phyloP scores from a whole-genome alignment of 140 eudicot species.

The Flaveria floridana region DNA sequence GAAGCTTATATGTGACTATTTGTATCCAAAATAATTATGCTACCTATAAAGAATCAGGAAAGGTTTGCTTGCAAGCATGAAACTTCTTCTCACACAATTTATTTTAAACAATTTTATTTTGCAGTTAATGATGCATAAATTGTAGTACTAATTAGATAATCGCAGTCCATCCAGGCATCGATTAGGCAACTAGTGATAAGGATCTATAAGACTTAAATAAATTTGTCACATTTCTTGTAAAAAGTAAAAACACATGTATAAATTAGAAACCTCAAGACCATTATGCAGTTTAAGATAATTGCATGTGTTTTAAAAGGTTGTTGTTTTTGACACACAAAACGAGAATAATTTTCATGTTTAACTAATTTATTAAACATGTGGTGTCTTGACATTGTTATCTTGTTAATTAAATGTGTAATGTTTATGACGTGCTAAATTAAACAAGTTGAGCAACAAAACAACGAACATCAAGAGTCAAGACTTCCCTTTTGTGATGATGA shows the following conservation, averaged over 20 bases:
- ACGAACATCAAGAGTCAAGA: no score
- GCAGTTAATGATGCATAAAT: background rate
- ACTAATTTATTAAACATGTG: no score
- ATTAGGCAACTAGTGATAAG: background rate
- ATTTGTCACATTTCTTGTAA: background rate
- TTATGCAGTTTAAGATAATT: no score
- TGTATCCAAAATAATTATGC: background rate
- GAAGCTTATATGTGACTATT: background rate
- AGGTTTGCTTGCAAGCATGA: conserved; percentile 3
- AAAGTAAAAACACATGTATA: background rate
- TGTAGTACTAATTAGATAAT: background rate
- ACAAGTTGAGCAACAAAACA: no score
- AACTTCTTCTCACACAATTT: background rate
- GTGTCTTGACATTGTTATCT: no score
- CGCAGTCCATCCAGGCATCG: background rate
- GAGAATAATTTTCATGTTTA: no score
- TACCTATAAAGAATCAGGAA: background rate
- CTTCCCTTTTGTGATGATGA: no score
- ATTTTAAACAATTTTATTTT: background rate
- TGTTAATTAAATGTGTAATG: no score
- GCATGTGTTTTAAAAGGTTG: no score
- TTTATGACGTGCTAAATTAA: no score
- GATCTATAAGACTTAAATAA: background rate
- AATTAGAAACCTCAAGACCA: no score
- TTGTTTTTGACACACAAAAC: no score